These are phyloP conservation scores for Zymoseptoria pseudotritici DNA, from an alignment of 2,329 filamentous ascomycete species.

Conservation along the genomic window DNA sequence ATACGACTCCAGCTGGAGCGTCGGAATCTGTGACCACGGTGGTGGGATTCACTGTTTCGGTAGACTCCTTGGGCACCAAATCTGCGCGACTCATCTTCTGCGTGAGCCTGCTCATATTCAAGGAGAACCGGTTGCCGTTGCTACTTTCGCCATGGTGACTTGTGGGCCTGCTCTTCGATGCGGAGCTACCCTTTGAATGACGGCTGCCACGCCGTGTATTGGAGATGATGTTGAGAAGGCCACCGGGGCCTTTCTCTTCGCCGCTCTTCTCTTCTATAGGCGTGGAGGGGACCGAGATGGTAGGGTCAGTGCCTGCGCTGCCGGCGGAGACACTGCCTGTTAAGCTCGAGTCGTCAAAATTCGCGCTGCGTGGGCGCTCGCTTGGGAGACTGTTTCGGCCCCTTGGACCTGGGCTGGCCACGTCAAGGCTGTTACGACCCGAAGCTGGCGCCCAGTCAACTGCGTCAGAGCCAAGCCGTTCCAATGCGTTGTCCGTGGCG, in stretches of 20 bases:
- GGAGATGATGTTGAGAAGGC: conserved; percentile 26
- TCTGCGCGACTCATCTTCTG: conserved; percentile 28
- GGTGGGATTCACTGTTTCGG: not conserved
- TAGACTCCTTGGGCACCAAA: not conserved
- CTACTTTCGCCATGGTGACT: conserved; percentile 25
- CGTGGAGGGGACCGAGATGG: conserved; percentile 31
- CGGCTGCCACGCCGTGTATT: conserved; percentile 24
- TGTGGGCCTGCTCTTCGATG: conserved; percentile 35
- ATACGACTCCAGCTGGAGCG: not conserved
- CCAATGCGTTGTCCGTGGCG: conserved; percentile 14
- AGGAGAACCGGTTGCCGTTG: conserved; percentile 31
- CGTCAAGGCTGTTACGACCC: conserved; percentile 24
- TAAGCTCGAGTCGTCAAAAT: conserved; percentile 33
- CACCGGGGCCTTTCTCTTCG: conserved; percentile 9
- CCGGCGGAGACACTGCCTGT: conserved; percentile 24
- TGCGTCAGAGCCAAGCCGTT: conserved; percentile 12
- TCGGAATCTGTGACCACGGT: not conserved
- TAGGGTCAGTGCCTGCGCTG: conserved; percentile 19
- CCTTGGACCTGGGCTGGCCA: conserved; percentile 17
- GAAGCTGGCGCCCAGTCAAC: conserved; percentile 14
- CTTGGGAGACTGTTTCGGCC: conserved; percentile 33
- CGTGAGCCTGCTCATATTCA: conserved; percentile 37
- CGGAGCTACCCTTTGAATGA: conserved; percentile 12
- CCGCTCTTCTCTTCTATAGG: conserved; percentile 35
- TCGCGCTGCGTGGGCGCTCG: conserved; percentile 34